Evolutionary conservation across 116 monocot genomes (phyloP).

Genomic region (Zostera marina): DNA sequence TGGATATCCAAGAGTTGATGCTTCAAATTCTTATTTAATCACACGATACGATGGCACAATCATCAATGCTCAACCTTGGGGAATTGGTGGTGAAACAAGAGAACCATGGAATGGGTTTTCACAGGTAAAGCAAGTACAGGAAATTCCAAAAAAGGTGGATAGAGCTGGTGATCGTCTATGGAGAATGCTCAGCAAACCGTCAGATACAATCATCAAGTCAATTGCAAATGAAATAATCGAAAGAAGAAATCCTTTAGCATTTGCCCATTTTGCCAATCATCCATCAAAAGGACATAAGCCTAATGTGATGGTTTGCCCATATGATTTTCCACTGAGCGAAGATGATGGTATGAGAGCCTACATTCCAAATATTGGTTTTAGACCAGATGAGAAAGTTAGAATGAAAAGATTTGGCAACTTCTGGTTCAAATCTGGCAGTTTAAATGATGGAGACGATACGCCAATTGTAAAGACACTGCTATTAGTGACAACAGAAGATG

Average conservation of each 20-base stretch:
- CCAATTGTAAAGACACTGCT: slow-evolving; percentile 49
- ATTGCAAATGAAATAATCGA: slow-evolving; percentile 44
- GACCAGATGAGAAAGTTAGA: slow-evolving; percentile 31
- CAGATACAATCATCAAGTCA: slow-evolving; percentile 3
- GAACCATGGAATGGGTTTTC: slow-evolving; percentile 58
- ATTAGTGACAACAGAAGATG: slow-evolving; percentile 53
- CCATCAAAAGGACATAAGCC: slow-evolving; percentile 44
- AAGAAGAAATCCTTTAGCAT: slow-evolving; percentile 70
- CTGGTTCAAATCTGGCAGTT: slow-evolving; percentile 56
- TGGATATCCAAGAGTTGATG: slow-evolving; percentile 80
- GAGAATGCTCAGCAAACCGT: slow-evolving; percentile 65
- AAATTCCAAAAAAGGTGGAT: slow-evolving; percentile 6
- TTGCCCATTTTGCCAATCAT: slow-evolving; percentile 94
- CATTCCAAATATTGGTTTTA: slow-evolving; percentile 72
- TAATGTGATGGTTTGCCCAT: slow-evolving; percentile 88
- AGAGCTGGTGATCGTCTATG: slow-evolving; percentile 33
- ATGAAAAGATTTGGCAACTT: slow-evolving; percentile 79
- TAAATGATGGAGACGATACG: slow-evolving; percentile 5
- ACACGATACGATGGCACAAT: slow-evolving; percentile 74
- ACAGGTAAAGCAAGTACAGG: slow-evolving; percentile 4
- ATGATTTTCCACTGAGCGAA: slow-evolving; percentile 69
- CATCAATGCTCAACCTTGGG: slow-evolving; percentile 89
- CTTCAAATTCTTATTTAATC: slow-evolving; percentile 69
- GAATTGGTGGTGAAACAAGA: slow-evolving; percentile 38
- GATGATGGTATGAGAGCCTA: slow-evolving; percentile 52